phyloP scores from a whole-genome alignment of 176 grass and related monocot genomes.

The Rhynchospora tenuis region DNA sequence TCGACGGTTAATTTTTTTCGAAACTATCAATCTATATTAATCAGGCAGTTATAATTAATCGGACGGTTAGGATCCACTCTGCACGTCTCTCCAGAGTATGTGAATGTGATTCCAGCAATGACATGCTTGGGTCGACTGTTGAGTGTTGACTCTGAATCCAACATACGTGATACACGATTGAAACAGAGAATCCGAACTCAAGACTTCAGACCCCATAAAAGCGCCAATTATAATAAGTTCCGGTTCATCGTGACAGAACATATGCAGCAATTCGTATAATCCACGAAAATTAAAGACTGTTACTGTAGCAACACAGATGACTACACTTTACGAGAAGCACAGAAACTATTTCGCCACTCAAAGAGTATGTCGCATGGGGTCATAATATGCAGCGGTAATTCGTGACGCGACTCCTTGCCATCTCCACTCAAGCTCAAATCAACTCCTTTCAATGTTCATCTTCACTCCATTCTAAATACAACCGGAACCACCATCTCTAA shows the following conservation, averaged over 20 bases:
- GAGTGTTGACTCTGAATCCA: not conserved
- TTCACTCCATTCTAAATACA: not conserved
- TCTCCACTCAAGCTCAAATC: not conserved
- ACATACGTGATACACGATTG: not conserved
- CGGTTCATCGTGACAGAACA: not conserved
- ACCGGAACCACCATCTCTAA: not conserved
- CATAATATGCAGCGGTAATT: not conserved
- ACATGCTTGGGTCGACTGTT: not conserved
- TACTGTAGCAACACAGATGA: not conserved
- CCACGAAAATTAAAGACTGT: not conserved
- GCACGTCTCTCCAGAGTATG: too few relatives aligned
- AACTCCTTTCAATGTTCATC: not conserved
- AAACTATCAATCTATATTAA: too few relatives aligned
- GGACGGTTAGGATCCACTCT: too few relatives aligned
- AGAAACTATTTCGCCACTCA: not conserved
- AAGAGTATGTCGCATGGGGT: not conserved
- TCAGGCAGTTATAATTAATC: too few relatives aligned
- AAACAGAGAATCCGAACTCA: not conserved
- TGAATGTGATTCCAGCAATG: too few relatives aligned
- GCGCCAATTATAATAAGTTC: not conserved
- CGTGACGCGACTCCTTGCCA: not conserved
- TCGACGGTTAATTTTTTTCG: too few relatives aligned
- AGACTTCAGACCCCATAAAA: not conserved
- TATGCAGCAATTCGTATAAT: not conserved
- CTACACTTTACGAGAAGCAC: not conserved